A percentile compares a stretch with the other conserved stretches of the same genome.
Evolutionary conservation across 2,329 filamentous ascomycete species (phyloP).

Genomic region (Neurospora sp.): DNA sequence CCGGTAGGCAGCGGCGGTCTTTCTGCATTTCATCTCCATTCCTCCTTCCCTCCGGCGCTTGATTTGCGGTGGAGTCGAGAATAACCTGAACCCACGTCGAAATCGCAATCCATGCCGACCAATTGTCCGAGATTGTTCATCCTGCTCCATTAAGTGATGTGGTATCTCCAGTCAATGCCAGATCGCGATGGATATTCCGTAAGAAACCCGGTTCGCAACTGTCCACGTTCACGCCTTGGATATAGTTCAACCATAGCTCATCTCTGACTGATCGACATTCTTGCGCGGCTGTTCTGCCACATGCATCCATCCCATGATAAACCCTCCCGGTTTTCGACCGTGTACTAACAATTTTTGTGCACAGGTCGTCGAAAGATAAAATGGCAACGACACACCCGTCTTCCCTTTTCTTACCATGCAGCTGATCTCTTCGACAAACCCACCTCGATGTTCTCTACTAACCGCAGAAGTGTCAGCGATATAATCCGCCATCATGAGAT

Average conservation of each 20-base stretch:
- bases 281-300: not conserved
- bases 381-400: not conserved
- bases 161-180: not conserved
- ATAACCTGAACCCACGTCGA: not conserved
- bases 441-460: too few relatives aligned
- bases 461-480: not conserved
- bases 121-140: not conserved
- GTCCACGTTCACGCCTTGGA: not conserved
- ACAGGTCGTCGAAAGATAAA: not conserved
- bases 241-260: not conserved
- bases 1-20: not conserved
- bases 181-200: not conserved
- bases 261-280: not conserved
- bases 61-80: not conserved
- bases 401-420: too few relatives aligned
- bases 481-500: conserved; percentile 2
- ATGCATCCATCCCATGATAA: not conserved
- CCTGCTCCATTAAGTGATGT: not conserved
- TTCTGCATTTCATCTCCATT: not conserved
- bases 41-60: not conserved
- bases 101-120: not conserved
- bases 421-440: too few relatives aligned
- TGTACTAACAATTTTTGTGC: not conserved
- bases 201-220: not conserved
- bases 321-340: not conserved